Base-by-base conservation (phyloP, 2,329 filamentous ascomycete species). In the Ilyonectria mors-panacis region DNA sequence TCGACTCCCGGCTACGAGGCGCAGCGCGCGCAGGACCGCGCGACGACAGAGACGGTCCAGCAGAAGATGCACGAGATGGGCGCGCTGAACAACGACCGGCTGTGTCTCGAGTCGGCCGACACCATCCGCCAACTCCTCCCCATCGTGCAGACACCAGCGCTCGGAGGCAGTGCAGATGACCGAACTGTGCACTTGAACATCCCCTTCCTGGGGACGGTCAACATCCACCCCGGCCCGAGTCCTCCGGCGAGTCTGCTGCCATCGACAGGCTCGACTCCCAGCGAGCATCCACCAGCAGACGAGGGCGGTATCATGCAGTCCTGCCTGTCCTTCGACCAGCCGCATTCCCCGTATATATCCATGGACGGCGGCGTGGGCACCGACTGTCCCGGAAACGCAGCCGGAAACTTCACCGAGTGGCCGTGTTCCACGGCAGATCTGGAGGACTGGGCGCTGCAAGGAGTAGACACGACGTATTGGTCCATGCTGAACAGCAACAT, bases 181-280 rank as follows among this genome's bases (percentile, higher is more conserved):
- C 59, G 67, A 59, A 68, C 68, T 26, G 60, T 86, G 37, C 78
- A 80, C 6, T 78, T 86, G 7, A 81, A 80, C 42, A 80, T 86
- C 3, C 85, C 85, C 0, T 85, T 84, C 66, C 75, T 86, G 2
- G 85, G 85, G 26, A 84, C 82, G 1, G 79, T 86, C 47, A 85
- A 82, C 65, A 84, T 86, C 68, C 81, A 71, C 44, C 68, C 71
- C 5, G 53, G 63, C 0, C 73, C 71, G 13, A 70, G 69, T 6
- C 66, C 72, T 50, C 67, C 69, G 35, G 7, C 66, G n/a, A 65
- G 63, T 23, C 28, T 67, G 13, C 56, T 73, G 7, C 53, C 65
- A 1, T 73, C 73, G 17, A 65, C 65, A 13, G 47, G 26, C 17
- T 65, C 69, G 19, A 69, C 70, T 15, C 68, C 73, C 3, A 60